Conservation (phyloP, 2,329 filamentous ascomycete species). For the Microdochium bolleyi region DNA sequence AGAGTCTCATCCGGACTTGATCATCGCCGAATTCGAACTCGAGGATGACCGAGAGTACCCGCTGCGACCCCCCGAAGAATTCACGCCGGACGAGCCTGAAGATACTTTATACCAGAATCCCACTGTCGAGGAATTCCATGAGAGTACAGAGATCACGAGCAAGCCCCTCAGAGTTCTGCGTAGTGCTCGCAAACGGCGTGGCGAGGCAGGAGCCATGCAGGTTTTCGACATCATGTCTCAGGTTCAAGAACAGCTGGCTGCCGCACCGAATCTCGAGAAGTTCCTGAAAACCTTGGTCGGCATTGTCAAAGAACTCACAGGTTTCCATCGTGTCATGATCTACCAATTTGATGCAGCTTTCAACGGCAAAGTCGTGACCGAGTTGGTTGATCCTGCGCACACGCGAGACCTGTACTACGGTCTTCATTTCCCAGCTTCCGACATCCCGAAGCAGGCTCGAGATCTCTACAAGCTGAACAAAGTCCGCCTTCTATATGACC, state of each 20-base stretch:
- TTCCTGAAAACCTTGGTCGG: constrained; percentile 79
- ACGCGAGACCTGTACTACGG: constrained; percentile 83
- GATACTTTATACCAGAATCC: constrained; percentile 69
- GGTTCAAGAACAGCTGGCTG: constrained; percentile 77
- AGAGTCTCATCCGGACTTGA: constrained; percentile 55
- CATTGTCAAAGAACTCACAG: constrained; percentile 81
- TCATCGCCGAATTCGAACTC: constrained; percentile 84
- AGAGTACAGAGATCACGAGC: constrained; percentile 69
- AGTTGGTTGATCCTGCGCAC: constrained; percentile 71
- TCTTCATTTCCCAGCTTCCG: constrained; percentile 79
- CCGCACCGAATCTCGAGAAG: constrained; percentile 59
- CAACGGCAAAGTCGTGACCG: constrained; percentile 82
- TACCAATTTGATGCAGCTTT: constrained; percentile 81
- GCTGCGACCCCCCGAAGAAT: constrained; percentile 52
- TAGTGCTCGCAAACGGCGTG: constrained; percentile 65
- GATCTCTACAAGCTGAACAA: constrained; percentile 90
- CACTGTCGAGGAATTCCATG: constrained; percentile 63
- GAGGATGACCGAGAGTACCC: constrained; percentile 69
- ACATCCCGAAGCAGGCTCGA: constrained; percentile 77
- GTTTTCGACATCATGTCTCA: constrained; percentile 90
- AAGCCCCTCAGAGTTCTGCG: constrained; percentile 70
- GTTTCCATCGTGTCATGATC: constrained; percentile 88
- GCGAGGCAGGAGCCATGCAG: constrained; percentile 78
- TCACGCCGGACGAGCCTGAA: constrained; percentile 55
- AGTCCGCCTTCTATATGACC: constrained; percentile 78